A percentile compares a stretch with the other conserved stretches of the same genome.
These are phyloP conservation scores for Hsuehochloa calcarea DNA, from an alignment of 176 grass and related monocot genomes.

Conservation along the genomic window DNA sequence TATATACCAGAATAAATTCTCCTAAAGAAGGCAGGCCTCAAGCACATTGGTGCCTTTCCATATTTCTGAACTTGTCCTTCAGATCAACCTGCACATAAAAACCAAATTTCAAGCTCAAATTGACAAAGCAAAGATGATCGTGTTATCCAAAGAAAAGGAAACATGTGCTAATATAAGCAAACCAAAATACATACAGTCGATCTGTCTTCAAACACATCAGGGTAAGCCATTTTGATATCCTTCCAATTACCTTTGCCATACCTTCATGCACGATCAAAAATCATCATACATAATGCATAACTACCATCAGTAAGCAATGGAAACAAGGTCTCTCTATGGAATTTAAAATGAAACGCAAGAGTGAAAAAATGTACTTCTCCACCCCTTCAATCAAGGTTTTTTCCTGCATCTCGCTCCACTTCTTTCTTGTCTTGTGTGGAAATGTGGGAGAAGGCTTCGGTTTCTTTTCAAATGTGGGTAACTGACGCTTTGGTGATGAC, in stretches of 20 bases:
- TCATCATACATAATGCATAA: background rate
- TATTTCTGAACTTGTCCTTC: constrained; percentile 54
- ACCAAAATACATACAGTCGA: constrained; percentile 26
- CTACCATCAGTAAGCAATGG: background rate
- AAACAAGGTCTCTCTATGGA: background rate
- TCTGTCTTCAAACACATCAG: constrained; percentile 36
- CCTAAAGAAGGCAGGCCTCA: background rate
- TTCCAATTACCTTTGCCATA: constrained; percentile 49
- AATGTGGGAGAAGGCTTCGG: background rate
- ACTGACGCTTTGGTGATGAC: background rate
- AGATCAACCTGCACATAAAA: constrained; percentile 38
- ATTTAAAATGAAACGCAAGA: background rate
- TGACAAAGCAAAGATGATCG: background rate
- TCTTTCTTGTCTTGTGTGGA: constrained; percentile 34
- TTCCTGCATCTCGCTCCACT: constrained; percentile 31
- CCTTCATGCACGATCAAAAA: background rate
- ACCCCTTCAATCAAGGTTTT: constrained; percentile 44
- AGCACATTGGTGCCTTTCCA: constrained; percentile 10
- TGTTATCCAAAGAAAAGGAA: background rate
- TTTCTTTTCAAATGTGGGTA: background rate
- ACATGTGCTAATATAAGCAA: background rate
- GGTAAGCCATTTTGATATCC: constrained; percentile 49
- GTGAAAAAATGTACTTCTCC: constrained; percentile 6
- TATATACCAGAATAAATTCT: background rate
- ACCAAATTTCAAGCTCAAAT: background rate